Evolutionary conservation across 1,284 basidiomycete genomes (phyloP).

Genomic region (Sporisorium iseilematis-ciliati): DNA sequence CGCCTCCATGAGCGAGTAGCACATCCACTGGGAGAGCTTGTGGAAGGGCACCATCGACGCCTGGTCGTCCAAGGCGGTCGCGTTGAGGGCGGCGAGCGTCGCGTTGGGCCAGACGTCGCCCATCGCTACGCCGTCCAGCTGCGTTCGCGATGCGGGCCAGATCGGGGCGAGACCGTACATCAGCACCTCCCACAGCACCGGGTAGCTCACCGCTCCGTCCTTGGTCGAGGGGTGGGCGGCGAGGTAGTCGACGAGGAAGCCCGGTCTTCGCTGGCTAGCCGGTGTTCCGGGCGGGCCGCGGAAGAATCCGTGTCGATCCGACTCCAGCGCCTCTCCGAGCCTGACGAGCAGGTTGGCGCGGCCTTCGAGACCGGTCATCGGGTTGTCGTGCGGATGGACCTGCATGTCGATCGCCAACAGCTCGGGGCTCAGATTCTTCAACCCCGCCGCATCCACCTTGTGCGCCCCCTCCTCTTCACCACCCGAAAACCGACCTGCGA

Average conservation of each 20-base stretch:
- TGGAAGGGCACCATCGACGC: constrained; percentile 86
- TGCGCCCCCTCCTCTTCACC: background rate
- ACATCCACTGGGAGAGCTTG: constrained; percentile 86
- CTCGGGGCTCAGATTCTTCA: constrained; percentile 77
- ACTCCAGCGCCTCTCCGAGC: constrained; percentile 49
- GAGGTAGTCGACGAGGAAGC: constrained; percentile 76
- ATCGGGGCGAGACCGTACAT: constrained; percentile 86
- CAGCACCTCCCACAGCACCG: constrained; percentile 81
- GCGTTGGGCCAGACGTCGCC: constrained; percentile 86
- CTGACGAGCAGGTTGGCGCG: constrained; percentile 76
- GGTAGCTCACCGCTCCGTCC: constrained; percentile 24
- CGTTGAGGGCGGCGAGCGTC: constrained; percentile 20
- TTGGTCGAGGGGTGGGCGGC: constrained; percentile 67
- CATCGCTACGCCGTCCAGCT: constrained; percentile 77
- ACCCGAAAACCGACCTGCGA: constrained; percentile 23
- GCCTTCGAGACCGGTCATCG: constrained; percentile 90
- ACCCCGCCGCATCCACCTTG: constrained; percentile 76
- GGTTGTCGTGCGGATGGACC: constrained; percentile 78
- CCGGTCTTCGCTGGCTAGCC: constrained; percentile 19
- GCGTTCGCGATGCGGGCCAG: constrained; percentile 82
- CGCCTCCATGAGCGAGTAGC: constrained; percentile 58
- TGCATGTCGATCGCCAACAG: constrained; percentile 82
- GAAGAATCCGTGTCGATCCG: constrained; percentile 51
- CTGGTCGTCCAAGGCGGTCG: background rate
- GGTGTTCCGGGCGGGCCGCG: constrained; percentile 20